Conservation (phyloP, 2,329 filamentous ascomycete genomes). For the Talaromyces sp. region DNA sequence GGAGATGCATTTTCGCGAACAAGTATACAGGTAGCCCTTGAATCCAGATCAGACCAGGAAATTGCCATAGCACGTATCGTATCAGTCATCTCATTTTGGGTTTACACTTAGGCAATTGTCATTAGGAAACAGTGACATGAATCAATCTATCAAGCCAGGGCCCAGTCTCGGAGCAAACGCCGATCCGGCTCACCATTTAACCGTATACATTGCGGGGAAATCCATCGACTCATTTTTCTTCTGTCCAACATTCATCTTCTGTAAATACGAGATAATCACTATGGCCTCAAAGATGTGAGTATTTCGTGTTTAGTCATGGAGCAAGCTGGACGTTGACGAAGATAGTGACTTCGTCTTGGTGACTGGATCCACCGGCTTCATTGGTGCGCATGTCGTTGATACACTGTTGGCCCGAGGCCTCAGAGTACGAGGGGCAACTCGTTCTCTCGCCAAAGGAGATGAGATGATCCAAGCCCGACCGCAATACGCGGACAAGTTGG, state of each 20-base stretch:
- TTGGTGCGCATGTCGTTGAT: conserved; percentile 28
- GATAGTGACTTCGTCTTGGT: conserved; percentile 21
- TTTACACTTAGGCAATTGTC: not conserved
- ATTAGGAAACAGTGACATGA: not conserved
- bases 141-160: not conserved
- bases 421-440: conserved; percentile 19
- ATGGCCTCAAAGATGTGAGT: not conserved
- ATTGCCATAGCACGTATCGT: too few species aligned
- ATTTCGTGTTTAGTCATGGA: not conserved
- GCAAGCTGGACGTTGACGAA: not conserved
- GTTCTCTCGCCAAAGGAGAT: conserved; percentile 18
- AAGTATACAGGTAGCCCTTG: too few species aligned
- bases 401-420: conserved; percentile 19
- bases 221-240: not conserved
- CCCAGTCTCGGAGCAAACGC: not conserved
- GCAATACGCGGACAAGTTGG: conserved; percentile 9
- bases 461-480: conserved; percentile 17
- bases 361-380: conserved; percentile 29
- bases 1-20: too few species aligned
- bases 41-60: too few species aligned
- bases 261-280: not conserved
- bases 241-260: not conserved
- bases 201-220: not conserved
- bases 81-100: too few species aligned
- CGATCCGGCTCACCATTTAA: not conserved